Conservation (phyloP, 495 filamentous ascomycete genomes). For the Aspergillus ellipticus region DNA sequence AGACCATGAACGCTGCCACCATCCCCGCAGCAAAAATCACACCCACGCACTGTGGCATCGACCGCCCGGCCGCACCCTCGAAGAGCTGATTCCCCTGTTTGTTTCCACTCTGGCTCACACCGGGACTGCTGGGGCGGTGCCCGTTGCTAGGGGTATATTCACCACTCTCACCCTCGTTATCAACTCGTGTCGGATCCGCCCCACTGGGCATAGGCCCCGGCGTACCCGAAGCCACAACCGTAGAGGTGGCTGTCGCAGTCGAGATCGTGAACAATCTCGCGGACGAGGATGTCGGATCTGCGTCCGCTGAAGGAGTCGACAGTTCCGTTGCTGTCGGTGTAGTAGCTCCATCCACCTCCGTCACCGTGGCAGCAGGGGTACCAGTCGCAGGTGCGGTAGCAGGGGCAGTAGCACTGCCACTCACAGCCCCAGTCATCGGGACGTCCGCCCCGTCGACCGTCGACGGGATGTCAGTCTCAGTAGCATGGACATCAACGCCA, state of each 20-base stretch:
- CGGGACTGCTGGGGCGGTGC: too few species aligned
- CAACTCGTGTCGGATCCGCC: not conserved
- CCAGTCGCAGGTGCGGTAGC: not conserved
- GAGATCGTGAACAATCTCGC: not conserved
- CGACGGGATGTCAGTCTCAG: not conserved
- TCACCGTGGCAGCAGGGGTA: not conserved
- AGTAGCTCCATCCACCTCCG: not conserved
- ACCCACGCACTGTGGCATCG: too few species aligned
- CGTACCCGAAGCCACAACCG: not conserved
- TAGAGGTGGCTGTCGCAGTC: not conserved
- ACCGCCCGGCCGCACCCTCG: too few species aligned
- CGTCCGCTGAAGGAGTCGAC: not conserved
- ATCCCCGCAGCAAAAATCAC: too few species aligned
- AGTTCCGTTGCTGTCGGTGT: not conserved
- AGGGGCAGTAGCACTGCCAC: not conserved
- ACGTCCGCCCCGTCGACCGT: too few species aligned
- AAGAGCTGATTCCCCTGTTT: too few species aligned
- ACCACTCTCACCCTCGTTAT: too few species aligned
- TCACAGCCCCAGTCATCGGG: not conserved
- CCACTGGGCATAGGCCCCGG: not conserved
- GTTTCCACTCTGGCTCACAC: too few species aligned
- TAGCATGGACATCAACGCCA: not conserved
- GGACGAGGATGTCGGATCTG: not conserved
- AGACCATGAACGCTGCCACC: too few species aligned
- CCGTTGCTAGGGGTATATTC: too few species aligned